These are phyloP conservation scores for Verticillium klebahnii DNA, from an alignment of 2,329 filamentous ascomycete genomes.

Conservation along the genomic window DNA sequence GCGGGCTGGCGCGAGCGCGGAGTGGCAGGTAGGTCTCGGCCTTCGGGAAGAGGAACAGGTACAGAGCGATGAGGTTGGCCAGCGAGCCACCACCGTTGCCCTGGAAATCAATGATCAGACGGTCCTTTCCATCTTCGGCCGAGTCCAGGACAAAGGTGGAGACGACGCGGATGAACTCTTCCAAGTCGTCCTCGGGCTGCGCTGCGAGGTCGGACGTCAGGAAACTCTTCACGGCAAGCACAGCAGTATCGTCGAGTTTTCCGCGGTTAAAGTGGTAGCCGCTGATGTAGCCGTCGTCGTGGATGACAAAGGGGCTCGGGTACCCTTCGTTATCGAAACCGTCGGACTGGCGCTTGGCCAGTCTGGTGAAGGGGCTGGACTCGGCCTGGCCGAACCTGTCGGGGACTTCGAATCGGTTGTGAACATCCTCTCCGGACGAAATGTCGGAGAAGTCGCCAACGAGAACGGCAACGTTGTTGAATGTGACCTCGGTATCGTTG, in stretches of 20 bases:
- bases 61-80: slow-evolving; percentile 6
- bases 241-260: slow-evolving; percentile 5
- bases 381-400: not conserved
- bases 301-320: slow-evolving; percentile 6
- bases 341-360: not conserved
- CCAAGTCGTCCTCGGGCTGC: not conserved
- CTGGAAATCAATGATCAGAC: slow-evolving; percentile 60
- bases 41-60: slow-evolving; percentile 7
- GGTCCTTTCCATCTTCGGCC: slow-evolving; percentile 43
- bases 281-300: slow-evolving; percentile 7
- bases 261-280: slow-evolving; percentile 7
- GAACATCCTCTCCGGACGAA: slow-evolving; percentile 5
- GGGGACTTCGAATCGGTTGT: slow-evolving; percentile 9
- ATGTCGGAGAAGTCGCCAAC: slow-evolving; percentile 8
- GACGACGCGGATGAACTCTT: slow-evolving; percentile 2
- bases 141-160: slow-evolving; percentile 39
- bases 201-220: not conserved
- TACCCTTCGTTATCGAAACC: slow-evolving; percentile 3
- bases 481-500: slow-evolving; percentile 6
- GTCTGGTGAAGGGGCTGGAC: not conserved
- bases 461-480: slow-evolving; percentile 8
- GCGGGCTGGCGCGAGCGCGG: slow-evolving; percentile 8
- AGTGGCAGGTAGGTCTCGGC: slow-evolving; percentile 6
- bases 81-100: slow-evolving; percentile 53
- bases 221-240: slow-evolving; percentile 10